Percentiles rank a stretch among this genome's conserved stretches.
Conservation (phyloP, 176 grass and related monocot genomes). For the Sorghum bicolor region DNA sequence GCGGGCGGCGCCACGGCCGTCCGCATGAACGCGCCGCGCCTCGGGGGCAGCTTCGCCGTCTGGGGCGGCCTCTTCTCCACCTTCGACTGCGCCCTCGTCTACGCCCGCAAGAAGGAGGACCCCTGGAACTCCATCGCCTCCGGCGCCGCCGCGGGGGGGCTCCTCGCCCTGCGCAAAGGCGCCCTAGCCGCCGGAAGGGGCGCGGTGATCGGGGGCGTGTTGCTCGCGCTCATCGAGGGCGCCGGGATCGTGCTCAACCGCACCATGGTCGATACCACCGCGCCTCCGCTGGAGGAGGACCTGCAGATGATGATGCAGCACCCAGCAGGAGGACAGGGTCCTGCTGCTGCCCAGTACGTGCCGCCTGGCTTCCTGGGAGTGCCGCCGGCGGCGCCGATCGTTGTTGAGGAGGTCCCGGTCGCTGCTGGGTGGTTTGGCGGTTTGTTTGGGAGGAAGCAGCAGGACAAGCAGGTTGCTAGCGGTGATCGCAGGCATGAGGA, state of each 20-base stretch:
- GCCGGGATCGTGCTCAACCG: constrained; percentile 49
- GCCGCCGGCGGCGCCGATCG: not conserved
- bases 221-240: constrained; percentile 44
- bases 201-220: constrained; percentile 11
- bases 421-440: not conserved
- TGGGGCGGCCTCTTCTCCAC: constrained; percentile 49
- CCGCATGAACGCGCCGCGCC: constrained; percentile 51
- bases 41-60: constrained; percentile 47
- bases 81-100: constrained; percentile 61
- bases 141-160: constrained; percentile 41
- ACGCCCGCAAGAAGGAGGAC: constrained; percentile 64
- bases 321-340: not conserved
- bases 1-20: constrained; percentile 41
- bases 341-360: not conserved
- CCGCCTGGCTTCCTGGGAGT: not conserved
- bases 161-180: constrained; percentile 49
- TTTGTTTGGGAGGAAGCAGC: constrained; percentile 22
- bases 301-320: not conserved
- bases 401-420: constrained; percentile 11
- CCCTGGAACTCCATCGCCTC: constrained; percentile 60
- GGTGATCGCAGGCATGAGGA: not conserved
- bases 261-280: not conserved
- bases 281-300: not conserved
- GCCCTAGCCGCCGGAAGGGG: not conserved
- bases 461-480: not conserved